phyloP scores from a whole-genome alignment of 2,329 filamentous ascomycete species.

The Tolypocladium cylindrosporum region DNA sequence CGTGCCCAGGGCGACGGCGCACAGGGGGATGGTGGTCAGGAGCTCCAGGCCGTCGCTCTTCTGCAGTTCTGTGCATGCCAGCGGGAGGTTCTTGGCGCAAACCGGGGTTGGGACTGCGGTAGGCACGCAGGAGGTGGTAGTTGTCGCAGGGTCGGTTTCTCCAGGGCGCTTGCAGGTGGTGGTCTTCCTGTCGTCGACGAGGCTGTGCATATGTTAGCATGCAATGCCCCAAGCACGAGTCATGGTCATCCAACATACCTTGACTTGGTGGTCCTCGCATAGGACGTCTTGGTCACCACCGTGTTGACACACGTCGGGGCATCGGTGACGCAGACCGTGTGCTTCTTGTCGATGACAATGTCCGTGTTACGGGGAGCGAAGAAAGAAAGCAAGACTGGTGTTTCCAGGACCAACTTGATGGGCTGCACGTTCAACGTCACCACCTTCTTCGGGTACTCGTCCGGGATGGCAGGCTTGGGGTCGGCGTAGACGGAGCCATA shows the following conservation, averaged over 20 bases:
- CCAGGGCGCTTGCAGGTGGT: too few relatives aligned
- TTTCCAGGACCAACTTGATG: constrained; percentile 2
- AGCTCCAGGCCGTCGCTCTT: constrained; percentile 1
- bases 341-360: constrained; percentile 2
- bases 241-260: neutral
- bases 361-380: constrained; percentile 3
- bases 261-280: neutral
- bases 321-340: constrained; percentile 4
- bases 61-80: constrained; percentile 1
- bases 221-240: neutral
- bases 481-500: neutral
- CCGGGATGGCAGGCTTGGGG: neutral
- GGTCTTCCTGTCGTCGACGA: neutral
- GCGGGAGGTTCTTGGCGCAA: constrained; percentile 3
- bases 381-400: constrained; percentile 2
- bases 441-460: neutral
- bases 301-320: constrained; percentile 5
- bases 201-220: too few relatives aligned
- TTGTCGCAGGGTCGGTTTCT: neutral
- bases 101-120: neutral
- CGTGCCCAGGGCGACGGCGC: constrained; percentile 1
- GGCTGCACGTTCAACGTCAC: constrained; percentile 2
- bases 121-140: neutral
- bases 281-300: constrained; percentile 3
- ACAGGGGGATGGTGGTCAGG: neutral